phyloP scores from a whole-genome alignment of 1,284 basidiomycete genomes.

The Sporisorium iseilematis-ciliati region DNA sequence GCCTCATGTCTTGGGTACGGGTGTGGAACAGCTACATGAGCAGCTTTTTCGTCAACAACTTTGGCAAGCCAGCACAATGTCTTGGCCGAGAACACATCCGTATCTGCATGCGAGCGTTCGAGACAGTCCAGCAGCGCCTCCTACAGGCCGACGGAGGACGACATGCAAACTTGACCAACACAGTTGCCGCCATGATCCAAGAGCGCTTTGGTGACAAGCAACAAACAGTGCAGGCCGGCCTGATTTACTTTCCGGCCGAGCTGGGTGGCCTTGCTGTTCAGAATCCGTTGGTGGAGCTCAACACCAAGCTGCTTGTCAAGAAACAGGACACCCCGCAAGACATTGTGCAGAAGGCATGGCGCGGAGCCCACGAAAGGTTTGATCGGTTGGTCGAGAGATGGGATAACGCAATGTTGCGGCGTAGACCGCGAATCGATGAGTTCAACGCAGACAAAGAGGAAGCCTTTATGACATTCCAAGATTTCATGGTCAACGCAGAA shows the following conservation, averaged over 20 bases:
- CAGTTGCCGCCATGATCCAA: neutral
- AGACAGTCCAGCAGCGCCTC: slow-evolving; percentile 13
- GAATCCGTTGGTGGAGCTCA: slow-evolving; percentile 12
- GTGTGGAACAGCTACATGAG: slow-evolving; percentile 18
- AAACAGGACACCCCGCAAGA: slow-evolving; percentile 6
- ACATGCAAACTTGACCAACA: neutral
- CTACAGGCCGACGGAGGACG: slow-evolving; percentile 1
- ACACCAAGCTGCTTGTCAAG: slow-evolving; percentile 9
- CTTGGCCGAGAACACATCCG: slow-evolving; percentile 11
- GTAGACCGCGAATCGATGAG: neutral
- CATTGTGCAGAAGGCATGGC: slow-evolving; percentile 1
- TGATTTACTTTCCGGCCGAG: slow-evolving; percentile 3
- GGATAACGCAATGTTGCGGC: neutral
- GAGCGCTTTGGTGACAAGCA: neutral
- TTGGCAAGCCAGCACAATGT: slow-evolving; percentile 14
- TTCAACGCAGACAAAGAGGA: neutral
- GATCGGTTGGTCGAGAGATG: neutral
- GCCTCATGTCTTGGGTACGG: slow-evolving; percentile 16
- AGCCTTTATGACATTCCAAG: neutral
- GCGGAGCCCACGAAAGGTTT: neutral
- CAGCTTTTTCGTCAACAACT: slow-evolving; percentile 16
- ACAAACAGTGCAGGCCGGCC: neutral
- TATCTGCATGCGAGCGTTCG: slow-evolving; percentile 12
- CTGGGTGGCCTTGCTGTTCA: slow-evolving; percentile 11
- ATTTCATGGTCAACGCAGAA: neutral